Percentiles rank a stretch among this genome's conserved stretches.
Conservation (phyloP, 2,329 filamentous ascomycete genomes). For the Gnomoniopsis smithogilvyi region DNA sequence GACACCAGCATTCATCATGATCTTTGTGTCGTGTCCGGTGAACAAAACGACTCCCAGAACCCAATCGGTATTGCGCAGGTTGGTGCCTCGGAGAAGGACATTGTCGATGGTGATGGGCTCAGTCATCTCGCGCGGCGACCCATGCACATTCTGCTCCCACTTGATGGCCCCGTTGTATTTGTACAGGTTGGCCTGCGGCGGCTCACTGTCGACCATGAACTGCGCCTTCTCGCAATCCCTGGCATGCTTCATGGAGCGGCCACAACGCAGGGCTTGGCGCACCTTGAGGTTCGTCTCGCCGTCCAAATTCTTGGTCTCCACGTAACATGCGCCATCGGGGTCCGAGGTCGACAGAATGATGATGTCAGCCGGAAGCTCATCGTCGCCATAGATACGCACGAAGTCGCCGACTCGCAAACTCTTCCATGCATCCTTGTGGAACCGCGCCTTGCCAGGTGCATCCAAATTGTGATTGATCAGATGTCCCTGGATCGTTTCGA, state of each 20-base stretch:
- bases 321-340: conserved; percentile 89
- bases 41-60: conserved; percentile 88
- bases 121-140: conserved; percentile 71
- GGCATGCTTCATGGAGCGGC: conserved; percentile 79
- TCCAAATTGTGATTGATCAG: conserved; percentile 71
- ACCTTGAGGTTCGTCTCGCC: conserved; percentile 98
- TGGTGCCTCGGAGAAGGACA: conserved; percentile 86
- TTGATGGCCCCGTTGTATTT: conserved; percentile 87
- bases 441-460: conserved; percentile 69
- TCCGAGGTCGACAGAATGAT: conserved; percentile 93
- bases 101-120: conserved; percentile 97
- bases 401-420: conserved; percentile 94
- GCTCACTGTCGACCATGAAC: conserved; percentile 86
- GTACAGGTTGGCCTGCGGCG: conserved; percentile 90
- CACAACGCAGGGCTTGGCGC: conserved; percentile 83
- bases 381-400: conserved; percentile 92
- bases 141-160: conserved; percentile 73
- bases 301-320: conserved; percentile 97
- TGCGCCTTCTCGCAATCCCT: conserved; percentile 87
- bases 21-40: conserved; percentile 95
- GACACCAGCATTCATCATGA: conserved; percentile 97
- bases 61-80: conserved; percentile 95
- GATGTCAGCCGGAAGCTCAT: conserved; percentile 90
- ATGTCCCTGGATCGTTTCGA: conserved; percentile 47
- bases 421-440: conserved; percentile 95